Percentiles rank a stretch among this genome's conserved stretches.
These are phyloP conservation scores for Sarocladium brachiariae DNA, from an alignment of 2,329 filamentous ascomycete genomes.

Conservation along the genomic window DNA sequence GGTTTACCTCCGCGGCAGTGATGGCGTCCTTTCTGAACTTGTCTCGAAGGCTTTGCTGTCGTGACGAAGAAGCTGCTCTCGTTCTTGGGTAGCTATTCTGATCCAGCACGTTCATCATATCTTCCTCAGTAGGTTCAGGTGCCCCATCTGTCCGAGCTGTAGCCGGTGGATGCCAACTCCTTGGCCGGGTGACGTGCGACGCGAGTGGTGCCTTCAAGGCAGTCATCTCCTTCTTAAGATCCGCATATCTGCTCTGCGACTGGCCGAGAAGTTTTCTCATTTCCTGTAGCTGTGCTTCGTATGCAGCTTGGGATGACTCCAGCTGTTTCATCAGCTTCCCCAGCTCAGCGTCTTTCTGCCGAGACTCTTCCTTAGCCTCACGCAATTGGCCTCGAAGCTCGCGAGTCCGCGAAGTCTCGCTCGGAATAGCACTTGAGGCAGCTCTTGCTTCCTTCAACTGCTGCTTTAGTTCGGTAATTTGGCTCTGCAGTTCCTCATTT, in stretches of 20 bases:
- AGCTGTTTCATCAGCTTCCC: conserved; percentile 44
- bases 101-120: conserved; percentile 22
- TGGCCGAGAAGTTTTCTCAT: conserved; percentile 48
- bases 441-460: conserved; percentile 39
- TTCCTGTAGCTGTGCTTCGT: conserved; percentile 47
- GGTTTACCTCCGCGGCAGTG: not conserved
- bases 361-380: conserved; percentile 35
- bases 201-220: conserved; percentile 29
- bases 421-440: conserved; percentile 17
- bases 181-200: conserved; percentile 18
- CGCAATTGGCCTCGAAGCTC: conserved; percentile 36
- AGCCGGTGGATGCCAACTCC: conserved; percentile 23
- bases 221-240: conserved; percentile 47
- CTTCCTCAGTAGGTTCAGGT: not conserved
- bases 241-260: conserved; percentile 49
- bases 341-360: conserved; percentile 43
- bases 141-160: not conserved
- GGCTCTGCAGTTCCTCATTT: conserved; percentile 41
- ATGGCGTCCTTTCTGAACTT: conserved; percentile 26
- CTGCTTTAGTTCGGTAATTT: conserved; percentile 45
- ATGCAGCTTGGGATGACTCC: conserved; percentile 45
- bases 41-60: conserved; percentile 24
- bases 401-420: conserved; percentile 22
- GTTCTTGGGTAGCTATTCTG: conserved; percentile 12
- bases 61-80: conserved; percentile 14